Conservation (phyloP, 345 rosid genomes). For the Bretschneidera sinensis region DNA sequence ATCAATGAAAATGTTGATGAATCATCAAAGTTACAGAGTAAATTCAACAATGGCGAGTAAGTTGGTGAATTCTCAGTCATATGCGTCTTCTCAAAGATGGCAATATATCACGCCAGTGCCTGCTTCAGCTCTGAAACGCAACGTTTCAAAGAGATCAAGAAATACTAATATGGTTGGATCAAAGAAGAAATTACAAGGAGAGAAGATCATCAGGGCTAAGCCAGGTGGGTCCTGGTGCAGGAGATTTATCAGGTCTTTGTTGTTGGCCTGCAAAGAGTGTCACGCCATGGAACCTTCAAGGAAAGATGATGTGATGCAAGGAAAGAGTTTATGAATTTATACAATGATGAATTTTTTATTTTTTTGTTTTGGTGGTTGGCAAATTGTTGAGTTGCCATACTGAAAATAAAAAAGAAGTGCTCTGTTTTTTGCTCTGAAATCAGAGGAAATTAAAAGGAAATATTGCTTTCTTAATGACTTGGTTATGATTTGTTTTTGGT, state of each 20-base stretch:
- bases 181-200: slow-evolving; percentile 3
- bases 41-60: slow-evolving; percentile 37
- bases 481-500: background rate
- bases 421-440: too few relatives aligned
- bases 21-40: too few relatives aligned
- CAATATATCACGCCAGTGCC: slow-evolving; percentile 58
- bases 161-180: slow-evolving; percentile 6
- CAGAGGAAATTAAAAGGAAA: background rate
- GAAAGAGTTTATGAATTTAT: background rate
- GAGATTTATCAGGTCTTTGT: slow-evolving; percentile 45
- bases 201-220: slow-evolving; percentile 19
- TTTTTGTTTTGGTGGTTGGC: background rate
- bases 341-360: background rate
- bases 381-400: background rate
- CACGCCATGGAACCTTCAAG: slow-evolving; percentile 79
- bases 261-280: slow-evolving; percentile 62
- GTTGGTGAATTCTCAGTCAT: slow-evolving; percentile 49
- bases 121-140: slow-evolving; percentile 35
- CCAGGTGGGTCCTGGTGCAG: slow-evolving; percentile 35
- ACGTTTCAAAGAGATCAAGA: too few relatives aligned
- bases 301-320: slow-evolving; percentile 19
- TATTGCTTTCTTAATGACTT: too few relatives aligned
- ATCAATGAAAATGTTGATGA: too few relatives aligned
- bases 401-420: too few relatives aligned
- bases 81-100: slow-evolving; percentile 64